Conservation (phyloP, 345 rosid genomes). For the Hypericum androsaemum region DNA sequence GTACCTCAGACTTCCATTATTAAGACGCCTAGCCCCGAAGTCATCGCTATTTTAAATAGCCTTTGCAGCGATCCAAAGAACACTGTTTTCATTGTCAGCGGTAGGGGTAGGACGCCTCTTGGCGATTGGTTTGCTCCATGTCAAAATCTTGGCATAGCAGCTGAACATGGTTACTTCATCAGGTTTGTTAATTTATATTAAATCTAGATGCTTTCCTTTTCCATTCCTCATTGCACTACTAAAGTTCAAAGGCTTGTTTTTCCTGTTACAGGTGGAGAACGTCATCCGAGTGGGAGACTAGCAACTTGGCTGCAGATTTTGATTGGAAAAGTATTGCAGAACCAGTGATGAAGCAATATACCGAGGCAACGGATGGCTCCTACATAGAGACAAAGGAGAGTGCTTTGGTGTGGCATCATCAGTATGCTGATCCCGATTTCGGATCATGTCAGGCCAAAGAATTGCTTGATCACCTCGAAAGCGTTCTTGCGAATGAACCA, state of each 20-base stretch:
- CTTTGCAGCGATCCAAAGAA: constrained; percentile 33
- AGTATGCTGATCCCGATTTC: constrained; percentile 53
- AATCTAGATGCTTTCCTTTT: too few species aligned
- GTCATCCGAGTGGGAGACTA: constrained; percentile 41
- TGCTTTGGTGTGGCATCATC: constrained; percentile 69
- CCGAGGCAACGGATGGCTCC: constrained; percentile 63
- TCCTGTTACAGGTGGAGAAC: constrained; percentile 37
- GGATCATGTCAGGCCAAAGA: constrained; percentile 62
- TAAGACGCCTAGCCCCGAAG: constrained; percentile 25
- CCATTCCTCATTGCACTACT: not conserved
- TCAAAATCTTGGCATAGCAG: constrained; percentile 41
- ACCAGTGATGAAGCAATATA: constrained; percentile 48
- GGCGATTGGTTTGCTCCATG: constrained; percentile 35
- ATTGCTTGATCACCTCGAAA: constrained; percentile 54
- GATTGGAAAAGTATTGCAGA: constrained; percentile 47
- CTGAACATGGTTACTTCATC: constrained; percentile 41
- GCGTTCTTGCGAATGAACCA: constrained; percentile 53
- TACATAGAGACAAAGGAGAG: constrained; percentile 50
- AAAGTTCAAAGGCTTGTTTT: not conserved
- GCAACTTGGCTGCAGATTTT: constrained; percentile 28
- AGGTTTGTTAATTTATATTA: constrained; percentile 27
- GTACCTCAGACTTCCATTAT: constrained; percentile 23
- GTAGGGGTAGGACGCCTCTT: constrained; percentile 31
- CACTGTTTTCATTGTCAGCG: constrained; percentile 37
- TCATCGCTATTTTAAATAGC: constrained; percentile 22